phyloP scores from a whole-genome alignment of 163 green algal species.

The Scenedesmus sp. region DNA sequence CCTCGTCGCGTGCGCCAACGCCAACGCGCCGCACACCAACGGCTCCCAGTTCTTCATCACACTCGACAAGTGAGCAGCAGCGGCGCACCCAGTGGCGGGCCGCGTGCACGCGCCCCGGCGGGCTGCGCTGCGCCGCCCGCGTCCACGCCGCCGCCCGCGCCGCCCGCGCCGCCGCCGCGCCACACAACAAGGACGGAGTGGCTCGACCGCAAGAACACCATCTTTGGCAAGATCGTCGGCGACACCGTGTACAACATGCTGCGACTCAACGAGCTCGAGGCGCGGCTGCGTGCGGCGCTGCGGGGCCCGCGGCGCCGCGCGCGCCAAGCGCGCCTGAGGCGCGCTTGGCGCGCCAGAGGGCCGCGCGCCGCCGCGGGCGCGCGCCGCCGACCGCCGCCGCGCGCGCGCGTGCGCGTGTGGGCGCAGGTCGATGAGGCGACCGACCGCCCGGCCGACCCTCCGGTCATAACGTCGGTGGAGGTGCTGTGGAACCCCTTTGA shows the following conservation, averaged over 20 bases:
- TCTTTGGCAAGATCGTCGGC: conserved; percentile 92
- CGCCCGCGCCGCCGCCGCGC: too few relatives aligned
- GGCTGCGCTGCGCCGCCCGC: too few relatives aligned
- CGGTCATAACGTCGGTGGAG: conserved; percentile 68
- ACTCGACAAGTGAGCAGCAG: conserved; percentile 71
- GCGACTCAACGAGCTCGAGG: conserved; percentile 54
- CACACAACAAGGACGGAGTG: conserved; percentile 77
- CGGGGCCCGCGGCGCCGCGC: too few relatives aligned
- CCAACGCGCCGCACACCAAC: conserved; percentile 90
- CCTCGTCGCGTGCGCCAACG: conserved; percentile 94
- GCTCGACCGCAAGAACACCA: conserved; percentile 95
- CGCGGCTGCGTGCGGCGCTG: too few relatives aligned
- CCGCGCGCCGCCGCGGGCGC: too few relatives aligned
- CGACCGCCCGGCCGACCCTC: conserved; percentile 71
- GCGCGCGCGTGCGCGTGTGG: too few relatives aligned
- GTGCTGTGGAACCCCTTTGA: conserved; percentile 98
- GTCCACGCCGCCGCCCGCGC: too few relatives aligned
- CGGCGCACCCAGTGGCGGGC: background rate
- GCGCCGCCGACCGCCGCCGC: too few relatives aligned
- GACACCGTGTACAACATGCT: conserved; percentile 97
- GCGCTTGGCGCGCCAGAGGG: too few relatives aligned
- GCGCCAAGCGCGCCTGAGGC: too few relatives aligned
- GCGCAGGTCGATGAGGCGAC: conserved; percentile 44
- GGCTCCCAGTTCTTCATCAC: conserved; percentile 98
- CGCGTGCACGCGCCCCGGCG: background rate